Conservation (phyloP, 2,329 filamentous ascomycete genomes). For the Fusarium pilosicola region DNA sequence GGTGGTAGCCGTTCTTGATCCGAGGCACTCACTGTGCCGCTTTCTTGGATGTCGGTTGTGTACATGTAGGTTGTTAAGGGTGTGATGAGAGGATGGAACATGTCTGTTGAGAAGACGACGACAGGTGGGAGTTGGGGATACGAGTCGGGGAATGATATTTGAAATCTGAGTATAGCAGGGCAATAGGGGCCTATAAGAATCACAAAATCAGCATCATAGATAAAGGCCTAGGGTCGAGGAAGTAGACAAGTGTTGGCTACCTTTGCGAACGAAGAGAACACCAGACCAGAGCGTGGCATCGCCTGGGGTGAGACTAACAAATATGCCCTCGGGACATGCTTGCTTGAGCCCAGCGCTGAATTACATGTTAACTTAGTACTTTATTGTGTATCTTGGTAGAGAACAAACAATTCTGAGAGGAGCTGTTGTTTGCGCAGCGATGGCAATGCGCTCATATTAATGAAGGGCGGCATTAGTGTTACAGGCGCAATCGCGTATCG, state of each 20-base stretch:
- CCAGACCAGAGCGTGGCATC: slow-evolving; percentile 87
- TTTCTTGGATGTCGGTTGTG: slow-evolving; percentile 78
- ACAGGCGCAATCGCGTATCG: not conserved
- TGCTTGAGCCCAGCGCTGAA: slow-evolving; percentile 80
- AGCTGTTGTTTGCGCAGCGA: slow-evolving; percentile 78
- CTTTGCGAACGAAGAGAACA: slow-evolving; percentile 90
- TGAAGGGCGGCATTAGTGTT: slow-evolving; percentile 54
- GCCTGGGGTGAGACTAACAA: slow-evolving; percentile 83
- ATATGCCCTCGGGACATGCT: slow-evolving; percentile 86
- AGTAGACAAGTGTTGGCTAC: slow-evolving; percentile 57
- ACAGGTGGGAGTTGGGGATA: slow-evolving; percentile 85
- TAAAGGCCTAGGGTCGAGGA: not conserved
- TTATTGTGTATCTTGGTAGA: not conserved
- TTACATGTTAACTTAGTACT: slow-evolving; percentile 39
- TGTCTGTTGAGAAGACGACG: slow-evolving; percentile 88
- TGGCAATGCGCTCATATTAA: slow-evolving; percentile 58
- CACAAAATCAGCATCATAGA: not conserved
- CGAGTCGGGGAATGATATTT: slow-evolving; percentile 83
- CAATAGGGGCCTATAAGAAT: slow-evolving; percentile 81
- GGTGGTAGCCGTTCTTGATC: slow-evolving; percentile 87
- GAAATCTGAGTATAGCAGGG: slow-evolving; percentile 86
- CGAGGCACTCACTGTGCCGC: slow-evolving; percentile 82
- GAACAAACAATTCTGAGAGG: slow-evolving; percentile 80
- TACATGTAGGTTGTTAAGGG: slow-evolving; percentile 96
- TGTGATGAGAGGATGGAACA: slow-evolving; percentile 94